Evolutionary conservation across 768 basidiomycete species (phyloP), one percentile per base, ranked within the genome.

Genomic region (Mycena maculata): DNA sequence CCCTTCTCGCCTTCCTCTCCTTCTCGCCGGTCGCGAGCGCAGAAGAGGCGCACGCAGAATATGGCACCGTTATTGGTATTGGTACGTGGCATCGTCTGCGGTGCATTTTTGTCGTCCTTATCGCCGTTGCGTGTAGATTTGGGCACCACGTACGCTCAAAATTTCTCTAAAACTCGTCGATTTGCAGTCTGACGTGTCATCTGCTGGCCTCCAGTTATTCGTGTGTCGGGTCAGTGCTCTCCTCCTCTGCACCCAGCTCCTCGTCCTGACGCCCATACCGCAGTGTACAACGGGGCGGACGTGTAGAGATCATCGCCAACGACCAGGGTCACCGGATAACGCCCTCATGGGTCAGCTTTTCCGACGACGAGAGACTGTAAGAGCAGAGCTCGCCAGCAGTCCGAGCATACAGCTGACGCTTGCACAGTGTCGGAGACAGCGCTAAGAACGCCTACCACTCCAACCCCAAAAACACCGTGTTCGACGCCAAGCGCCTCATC

Each of bases 401-500:
- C 11, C 20, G 7, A 36, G n/a, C 41, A 61, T 41, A 0, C 1
- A 23, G 2, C 33, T 59, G 36, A 85, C 80, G n/a, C 4, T 20
- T 33, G 13, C 58, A 12, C 62, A 87, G 85, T 76, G 93, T 99
- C 74, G 97, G 98, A 75, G 97, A 99, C 79, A 87, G 90, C 65
- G 97, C 97, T 47, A 99, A 99, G 84, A 99, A 99, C 77, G 95
- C 95, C 31, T 95, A 90, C 83, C 90, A 94, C 79, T 85, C 92
- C 48, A 95, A 99, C 82, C 95, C 97, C 22, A 73, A 86, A 71
- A 99, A 99, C 82, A 98, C 96, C 12, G 92, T 98, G 63, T 98
- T 98, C 74, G 96, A 98, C 79, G 96, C 96, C 63, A 99, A 98
- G 76, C 94, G 96, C 80, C 88, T 97, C 71, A 96, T 96, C 75